Evolutionary conservation across 2,329 filamentous ascomycete species (phyloP).

Genomic region (Cytospora leucostoma): DNA sequence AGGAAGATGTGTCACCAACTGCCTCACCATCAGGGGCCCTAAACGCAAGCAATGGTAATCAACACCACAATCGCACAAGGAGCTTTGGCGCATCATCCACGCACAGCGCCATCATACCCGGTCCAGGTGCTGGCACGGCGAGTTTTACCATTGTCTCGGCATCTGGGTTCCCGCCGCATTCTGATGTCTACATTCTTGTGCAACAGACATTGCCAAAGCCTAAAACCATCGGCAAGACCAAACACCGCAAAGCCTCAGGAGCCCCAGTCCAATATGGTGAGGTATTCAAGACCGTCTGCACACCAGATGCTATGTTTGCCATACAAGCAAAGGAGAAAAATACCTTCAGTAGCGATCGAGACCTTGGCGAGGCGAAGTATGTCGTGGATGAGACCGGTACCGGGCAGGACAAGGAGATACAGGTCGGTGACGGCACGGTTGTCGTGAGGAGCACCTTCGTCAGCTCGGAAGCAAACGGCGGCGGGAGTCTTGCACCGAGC

Average conservation of each 20-base stretch:
- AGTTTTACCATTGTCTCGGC: slow-evolving; percentile 79
- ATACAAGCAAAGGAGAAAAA: slow-evolving; percentile 83
- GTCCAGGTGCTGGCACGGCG: slow-evolving; percentile 71
- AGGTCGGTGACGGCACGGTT: slow-evolving; percentile 72
- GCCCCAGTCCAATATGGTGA: slow-evolving; percentile 74
- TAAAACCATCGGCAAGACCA: slow-evolving; percentile 89
- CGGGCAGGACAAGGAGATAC: slow-evolving; percentile 71
- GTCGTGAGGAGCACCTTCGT: slow-evolving; percentile 73
- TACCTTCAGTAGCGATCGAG: slow-evolving; percentile 79
- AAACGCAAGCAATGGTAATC: slow-evolving; percentile 36
- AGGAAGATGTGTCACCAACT: slow-evolving; percentile 34
- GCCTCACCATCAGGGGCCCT: slow-evolving; percentile 41
- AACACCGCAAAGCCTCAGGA: slow-evolving; percentile 74
- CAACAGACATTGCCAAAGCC: slow-evolving; percentile 67
- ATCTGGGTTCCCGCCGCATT: slow-evolving; percentile 71
- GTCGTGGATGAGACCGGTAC: slow-evolving; percentile 81
- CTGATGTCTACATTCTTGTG: slow-evolving; percentile 78
- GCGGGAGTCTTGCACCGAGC: slow-evolving; percentile 40
- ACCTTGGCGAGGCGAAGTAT: slow-evolving; percentile 83
- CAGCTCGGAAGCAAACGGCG: slow-evolving; percentile 46
- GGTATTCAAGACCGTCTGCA: slow-evolving; percentile 74
- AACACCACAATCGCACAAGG: slow-evolving; percentile 54
- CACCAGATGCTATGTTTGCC: slow-evolving; percentile 83
- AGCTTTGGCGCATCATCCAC: slow-evolving; percentile 67
- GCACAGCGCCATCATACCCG: slow-evolving; percentile 61